Evolutionary conservation across 2,329 filamentous ascomycete species (phyloP).

Genomic region (Phoma sp.): DNA sequence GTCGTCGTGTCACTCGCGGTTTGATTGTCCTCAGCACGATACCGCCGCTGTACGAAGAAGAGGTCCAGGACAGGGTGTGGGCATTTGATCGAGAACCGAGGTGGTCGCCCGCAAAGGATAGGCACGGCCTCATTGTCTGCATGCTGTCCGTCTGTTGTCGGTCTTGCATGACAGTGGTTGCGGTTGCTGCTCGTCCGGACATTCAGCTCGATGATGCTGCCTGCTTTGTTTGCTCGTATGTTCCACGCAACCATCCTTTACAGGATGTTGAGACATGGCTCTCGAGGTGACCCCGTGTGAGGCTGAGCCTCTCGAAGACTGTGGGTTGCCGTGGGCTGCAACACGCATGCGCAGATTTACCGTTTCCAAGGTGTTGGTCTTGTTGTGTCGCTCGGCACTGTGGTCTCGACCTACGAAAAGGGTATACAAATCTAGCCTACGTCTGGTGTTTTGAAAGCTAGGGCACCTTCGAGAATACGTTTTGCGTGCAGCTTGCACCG

Average conservation of each 20-base stretch:
- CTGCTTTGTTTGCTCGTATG: background rate
- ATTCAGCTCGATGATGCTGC: background rate
- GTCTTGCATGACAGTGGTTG: background rate
- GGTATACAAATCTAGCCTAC: background rate
- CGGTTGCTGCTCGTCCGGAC: background rate
- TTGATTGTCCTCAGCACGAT: background rate
- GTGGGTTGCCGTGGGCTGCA: too few species aligned
- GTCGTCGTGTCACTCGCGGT: background rate
- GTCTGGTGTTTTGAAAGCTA: background rate
- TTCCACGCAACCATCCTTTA: background rate
- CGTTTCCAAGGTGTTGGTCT: background rate
- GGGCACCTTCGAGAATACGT: too few species aligned
- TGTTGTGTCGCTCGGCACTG: background rate
- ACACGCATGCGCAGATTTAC: background rate
- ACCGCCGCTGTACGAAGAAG: background rate
- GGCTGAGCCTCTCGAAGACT: background rate
- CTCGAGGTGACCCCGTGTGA: background rate
- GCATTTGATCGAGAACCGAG: background rate
- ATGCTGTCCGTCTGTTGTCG: background rate
- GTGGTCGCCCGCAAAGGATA: background rate
- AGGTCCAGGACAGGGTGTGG: background rate
- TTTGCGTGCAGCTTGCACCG: background rate
- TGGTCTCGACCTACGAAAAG: background rate
- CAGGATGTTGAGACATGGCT: background rate
- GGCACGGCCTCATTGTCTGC: background rate